phyloP scores from a whole-genome alignment of 306 rosid genomes.

The Styphnolobium japonicum region DNA sequence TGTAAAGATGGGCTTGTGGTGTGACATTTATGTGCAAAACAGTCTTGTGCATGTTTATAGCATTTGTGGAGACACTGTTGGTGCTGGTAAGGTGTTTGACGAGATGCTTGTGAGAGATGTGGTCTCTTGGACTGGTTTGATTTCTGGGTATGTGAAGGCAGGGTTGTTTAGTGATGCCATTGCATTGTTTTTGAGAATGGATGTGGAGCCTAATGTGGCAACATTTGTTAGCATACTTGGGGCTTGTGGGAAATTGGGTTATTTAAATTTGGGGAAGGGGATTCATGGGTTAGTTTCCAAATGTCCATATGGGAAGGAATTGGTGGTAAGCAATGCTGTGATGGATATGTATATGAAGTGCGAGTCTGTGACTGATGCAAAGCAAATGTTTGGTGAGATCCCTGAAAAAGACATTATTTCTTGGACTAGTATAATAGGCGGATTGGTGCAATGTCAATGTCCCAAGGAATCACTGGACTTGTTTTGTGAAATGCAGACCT shows the following conservation, averaged over 20 bases:
- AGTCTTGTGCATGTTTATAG: slow-evolving; percentile 53
- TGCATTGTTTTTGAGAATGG: slow-evolving; percentile 41
- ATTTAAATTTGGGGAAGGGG: slow-evolving; percentile 56
- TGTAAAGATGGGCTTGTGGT: slow-evolving; percentile 46
- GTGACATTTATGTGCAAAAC: slow-evolving; percentile 63
- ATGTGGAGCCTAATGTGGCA: slow-evolving; percentile 66
- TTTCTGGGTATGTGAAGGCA: slow-evolving; percentile 60
- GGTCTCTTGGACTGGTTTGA: slow-evolving; percentile 80
- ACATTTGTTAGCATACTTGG: slow-evolving; percentile 59
- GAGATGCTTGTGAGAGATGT: slow-evolving; percentile 76
- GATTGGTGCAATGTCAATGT: slow-evolving; percentile 61
- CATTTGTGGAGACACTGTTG: slow-evolving; percentile 49
- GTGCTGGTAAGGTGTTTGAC: slow-evolving; percentile 64
- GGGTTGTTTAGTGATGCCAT: slow-evolving; percentile 55
- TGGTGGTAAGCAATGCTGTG: slow-evolving; percentile 62
- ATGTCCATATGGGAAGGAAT: slow-evolving; percentile 29
- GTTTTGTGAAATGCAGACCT: slow-evolving; percentile 53
- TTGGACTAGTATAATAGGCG: slow-evolving; percentile 72
- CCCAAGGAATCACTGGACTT: slow-evolving; percentile 61
- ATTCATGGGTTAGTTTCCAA: slow-evolving; percentile 64
- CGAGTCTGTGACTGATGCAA: slow-evolving; percentile 56
- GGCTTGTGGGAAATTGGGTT: slow-evolving; percentile 61
- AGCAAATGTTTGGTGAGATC: slow-evolving; percentile 54
- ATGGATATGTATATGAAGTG: slow-evolving; percentile 76
- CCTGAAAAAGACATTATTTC: slow-evolving; percentile 60